Conservation (phyloP, 208 protist genomes). For the Porcisia deanei region DNA sequence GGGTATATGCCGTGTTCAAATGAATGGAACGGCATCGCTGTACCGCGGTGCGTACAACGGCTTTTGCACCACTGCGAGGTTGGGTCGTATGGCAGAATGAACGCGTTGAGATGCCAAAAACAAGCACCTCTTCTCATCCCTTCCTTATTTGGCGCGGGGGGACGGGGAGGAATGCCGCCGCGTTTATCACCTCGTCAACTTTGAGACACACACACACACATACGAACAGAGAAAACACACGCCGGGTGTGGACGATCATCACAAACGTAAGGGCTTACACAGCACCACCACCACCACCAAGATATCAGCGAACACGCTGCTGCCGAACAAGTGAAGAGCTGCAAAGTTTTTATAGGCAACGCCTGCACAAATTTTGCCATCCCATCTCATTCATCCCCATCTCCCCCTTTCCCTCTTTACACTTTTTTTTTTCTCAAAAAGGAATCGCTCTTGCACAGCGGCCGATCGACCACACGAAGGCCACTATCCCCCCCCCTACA, state of each 20-base stretch:
- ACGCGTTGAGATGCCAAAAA: too few species aligned
- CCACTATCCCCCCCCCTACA: neutral
- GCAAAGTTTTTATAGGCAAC: neutral
- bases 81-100: too few species aligned
- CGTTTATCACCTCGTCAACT: neutral
- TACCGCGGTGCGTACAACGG: too few species aligned
- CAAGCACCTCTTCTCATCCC: neutral
- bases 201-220: neutral
- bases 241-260: neutral
- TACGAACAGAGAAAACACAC: neutral
- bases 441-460: too few species aligned
- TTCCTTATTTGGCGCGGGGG: neutral
- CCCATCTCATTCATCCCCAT: neutral
- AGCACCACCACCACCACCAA: slow-evolving; percentile 1
- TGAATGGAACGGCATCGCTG: too few species aligned
- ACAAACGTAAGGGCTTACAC: neutral
- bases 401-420: neutral
- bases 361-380: too few species aligned
- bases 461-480: too few species aligned
- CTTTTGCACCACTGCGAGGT: too few species aligned
- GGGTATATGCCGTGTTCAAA: too few species aligned
- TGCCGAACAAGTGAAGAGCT: neutral
- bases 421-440: too few species aligned
- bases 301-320: neutral
- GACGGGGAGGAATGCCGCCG: neutral